Evolutionary conservation across 768 basidiomycete species (phyloP).

Genomic region (Tephrocybe sp.): DNA sequence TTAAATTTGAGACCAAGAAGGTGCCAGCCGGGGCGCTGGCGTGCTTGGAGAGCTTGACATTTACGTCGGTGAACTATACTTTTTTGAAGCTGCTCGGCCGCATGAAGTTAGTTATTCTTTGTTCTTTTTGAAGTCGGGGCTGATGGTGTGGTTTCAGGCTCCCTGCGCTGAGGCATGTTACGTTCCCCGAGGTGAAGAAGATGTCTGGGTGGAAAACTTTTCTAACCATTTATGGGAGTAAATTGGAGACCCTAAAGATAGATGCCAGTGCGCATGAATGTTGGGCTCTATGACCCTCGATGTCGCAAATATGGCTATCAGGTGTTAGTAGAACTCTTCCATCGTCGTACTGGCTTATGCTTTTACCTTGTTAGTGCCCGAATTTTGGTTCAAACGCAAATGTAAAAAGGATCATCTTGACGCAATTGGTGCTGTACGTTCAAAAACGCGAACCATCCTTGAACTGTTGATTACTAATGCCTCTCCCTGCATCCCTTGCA

Average conservation of each 20-base stretch:
- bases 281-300: constrained; percentile 5
- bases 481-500: too few relatives aligned
- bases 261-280: background rate
- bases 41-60: background rate
- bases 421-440: background rate
- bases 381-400: background rate
- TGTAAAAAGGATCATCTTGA: background rate
- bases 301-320: background rate
- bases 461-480: too few relatives aligned
- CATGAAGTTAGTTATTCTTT: constrained; percentile 1
- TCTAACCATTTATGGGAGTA: background rate
- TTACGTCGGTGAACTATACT: background rate
- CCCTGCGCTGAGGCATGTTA: background rate
- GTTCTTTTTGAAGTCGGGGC: background rate
- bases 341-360: too few relatives aligned
- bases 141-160: background rate
- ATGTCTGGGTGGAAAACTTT: background rate
- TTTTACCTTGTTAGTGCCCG: background rate
- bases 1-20: background rate
- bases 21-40: constrained; percentile 1
- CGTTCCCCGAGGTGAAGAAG: constrained; percentile 1
- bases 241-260: background rate
- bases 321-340: background rate
- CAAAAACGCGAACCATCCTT: too few relatives aligned
- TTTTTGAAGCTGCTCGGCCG: constrained; percentile 1